Conservation (phyloP, 345 rosid genomes). For the Viola odorata region DNA sequence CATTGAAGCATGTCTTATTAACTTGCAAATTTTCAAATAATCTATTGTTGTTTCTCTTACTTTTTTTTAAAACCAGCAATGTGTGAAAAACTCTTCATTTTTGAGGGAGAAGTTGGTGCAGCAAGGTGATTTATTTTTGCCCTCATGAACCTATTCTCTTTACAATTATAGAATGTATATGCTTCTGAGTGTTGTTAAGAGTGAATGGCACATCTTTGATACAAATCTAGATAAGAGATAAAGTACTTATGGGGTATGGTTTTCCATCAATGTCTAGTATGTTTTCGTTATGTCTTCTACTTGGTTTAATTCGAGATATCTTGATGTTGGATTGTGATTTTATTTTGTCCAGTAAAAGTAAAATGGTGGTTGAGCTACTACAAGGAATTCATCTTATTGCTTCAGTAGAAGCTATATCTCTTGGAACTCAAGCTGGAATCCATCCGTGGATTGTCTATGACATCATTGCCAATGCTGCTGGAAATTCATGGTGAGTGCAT, state of each 20-base stretch:
- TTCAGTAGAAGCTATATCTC: slow-evolving; percentile 80
- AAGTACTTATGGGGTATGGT: not conserved
- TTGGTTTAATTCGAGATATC: too few species aligned
- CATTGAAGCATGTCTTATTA: not conserved
- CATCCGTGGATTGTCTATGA: slow-evolving; percentile 94
- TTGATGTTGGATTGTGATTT: slow-evolving; percentile 11
- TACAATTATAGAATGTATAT: too few species aligned
- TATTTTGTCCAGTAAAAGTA: slow-evolving; percentile 49
- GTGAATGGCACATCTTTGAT: too few species aligned
- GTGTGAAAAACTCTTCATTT: slow-evolving; percentile 60
- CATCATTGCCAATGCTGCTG: slow-evolving; percentile 96
- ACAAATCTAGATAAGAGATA: not conserved
- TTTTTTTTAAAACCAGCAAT: slow-evolving; percentile 46
- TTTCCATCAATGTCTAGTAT: too few species aligned
- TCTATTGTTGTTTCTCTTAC: slow-evolving; percentile 14
- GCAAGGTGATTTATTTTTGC: slow-evolving; percentile 45
- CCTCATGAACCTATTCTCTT: too few species aligned
- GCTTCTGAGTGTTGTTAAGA: too few species aligned
- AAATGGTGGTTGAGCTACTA: slow-evolving; percentile 75
- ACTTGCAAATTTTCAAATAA: slow-evolving; percentile 7
- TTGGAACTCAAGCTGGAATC: slow-evolving; percentile 60
- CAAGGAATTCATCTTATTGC: slow-evolving; percentile 87
- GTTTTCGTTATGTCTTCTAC: too few species aligned
- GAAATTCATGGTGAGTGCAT: slow-evolving; percentile 77
- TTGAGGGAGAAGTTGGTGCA: slow-evolving; percentile 75